Conservation (phyloP, 192 early-diverging fungal genomes). For the Coemansia sp. region DNA sequence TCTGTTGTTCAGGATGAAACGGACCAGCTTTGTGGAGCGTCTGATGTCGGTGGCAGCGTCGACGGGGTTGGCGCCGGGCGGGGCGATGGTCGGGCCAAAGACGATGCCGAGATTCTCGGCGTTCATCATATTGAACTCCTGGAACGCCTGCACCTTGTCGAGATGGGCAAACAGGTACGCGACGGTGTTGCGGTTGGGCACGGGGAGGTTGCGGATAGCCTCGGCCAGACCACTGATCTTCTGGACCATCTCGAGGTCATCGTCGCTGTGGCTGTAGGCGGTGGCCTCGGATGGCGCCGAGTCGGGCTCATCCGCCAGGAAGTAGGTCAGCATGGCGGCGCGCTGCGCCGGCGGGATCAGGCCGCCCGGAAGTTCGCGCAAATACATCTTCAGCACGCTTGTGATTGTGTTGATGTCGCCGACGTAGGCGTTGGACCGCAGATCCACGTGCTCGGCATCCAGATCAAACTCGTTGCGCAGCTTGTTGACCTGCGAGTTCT, state of each 20-base stretch:
- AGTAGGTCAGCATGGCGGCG: constrained; percentile 31
- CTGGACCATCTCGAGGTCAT: constrained; percentile 29
- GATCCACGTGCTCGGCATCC: constrained; percentile 67
- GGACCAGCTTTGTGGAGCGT: constrained; percentile 36
- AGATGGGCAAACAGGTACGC: constrained; percentile 80
- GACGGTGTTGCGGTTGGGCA: constrained; percentile 83
- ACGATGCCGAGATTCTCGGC: constrained; percentile 85
- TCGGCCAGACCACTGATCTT: constrained; percentile 32
- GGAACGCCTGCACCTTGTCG: constrained; percentile 73
- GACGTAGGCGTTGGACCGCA: constrained; percentile 61
- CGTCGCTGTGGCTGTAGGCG: constrained; percentile 8
- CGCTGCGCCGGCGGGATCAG: constrained; percentile 64
- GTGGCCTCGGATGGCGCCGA: constrained; percentile 10
- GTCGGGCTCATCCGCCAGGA: constrained; percentile 24
- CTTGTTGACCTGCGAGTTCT: constrained; percentile 71
- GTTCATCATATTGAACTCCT: constrained; percentile 86
- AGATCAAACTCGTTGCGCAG: constrained; percentile 73
- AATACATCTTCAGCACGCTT: constrained; percentile 88
- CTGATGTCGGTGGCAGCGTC: constrained; percentile 42
- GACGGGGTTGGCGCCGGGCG: constrained; percentile 25
- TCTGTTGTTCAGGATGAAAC: constrained; percentile 47
- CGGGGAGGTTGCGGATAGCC: constrained; percentile 65
- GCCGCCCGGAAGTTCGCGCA: constrained; percentile 92
- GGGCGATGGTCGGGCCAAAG: constrained; percentile 80
- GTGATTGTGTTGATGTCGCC: constrained; percentile 82